Evolutionary conservation across 2,329 filamentous ascomycete genomes (phyloP), one percentile per base, ranked within the genome.

Genomic region (Reticulascus tulasneorum): DNA sequence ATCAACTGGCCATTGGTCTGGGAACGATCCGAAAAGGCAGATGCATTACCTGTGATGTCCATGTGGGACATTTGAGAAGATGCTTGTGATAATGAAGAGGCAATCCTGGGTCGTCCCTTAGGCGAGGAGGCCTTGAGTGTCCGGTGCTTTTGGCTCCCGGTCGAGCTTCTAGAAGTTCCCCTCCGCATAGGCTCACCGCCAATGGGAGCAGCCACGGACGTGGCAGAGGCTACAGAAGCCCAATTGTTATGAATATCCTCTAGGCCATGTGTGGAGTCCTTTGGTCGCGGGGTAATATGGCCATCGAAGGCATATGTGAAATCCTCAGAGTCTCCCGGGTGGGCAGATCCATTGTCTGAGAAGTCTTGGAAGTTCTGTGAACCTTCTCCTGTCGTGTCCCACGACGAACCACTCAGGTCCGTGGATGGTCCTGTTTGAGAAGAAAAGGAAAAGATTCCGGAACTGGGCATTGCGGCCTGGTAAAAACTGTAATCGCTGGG

Each of bases 381-480:
- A 54, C 72, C 73, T 71, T 79, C 75, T 66, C 63, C 63, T 66
- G 71, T 62, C 55, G 68, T 55, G 50, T 69, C 73, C 75, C 75
- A 79, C 54, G 71, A 63, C 56, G 71, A 66, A 64, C 71, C 66
- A 51, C 59, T 59, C 42, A 75, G 64, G 58, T 73, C 67, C 67
- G 75, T 73, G 55, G 69, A 63, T 66, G 72, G 71, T 73, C 71
- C 74, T 71, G 73, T 72, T 56, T 76, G 73, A 69, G 69, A 69
- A 69, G 69, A 68, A 61, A 71, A 75, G 63, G 72, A 66, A 70
- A 75, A 75, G 58, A 75, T 67, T 58, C 69, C 69, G 48, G 68
- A 54, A 59, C 55, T 64, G 52, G 69, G 57, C 63, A 77, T 64
- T 45, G 67, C 62, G 56, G 68, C 63, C 54, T 71, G 71, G 42